phyloP scores from a whole-genome alignment of 2,329 filamentous ascomycete species.

The Lojkania enalia region DNA sequence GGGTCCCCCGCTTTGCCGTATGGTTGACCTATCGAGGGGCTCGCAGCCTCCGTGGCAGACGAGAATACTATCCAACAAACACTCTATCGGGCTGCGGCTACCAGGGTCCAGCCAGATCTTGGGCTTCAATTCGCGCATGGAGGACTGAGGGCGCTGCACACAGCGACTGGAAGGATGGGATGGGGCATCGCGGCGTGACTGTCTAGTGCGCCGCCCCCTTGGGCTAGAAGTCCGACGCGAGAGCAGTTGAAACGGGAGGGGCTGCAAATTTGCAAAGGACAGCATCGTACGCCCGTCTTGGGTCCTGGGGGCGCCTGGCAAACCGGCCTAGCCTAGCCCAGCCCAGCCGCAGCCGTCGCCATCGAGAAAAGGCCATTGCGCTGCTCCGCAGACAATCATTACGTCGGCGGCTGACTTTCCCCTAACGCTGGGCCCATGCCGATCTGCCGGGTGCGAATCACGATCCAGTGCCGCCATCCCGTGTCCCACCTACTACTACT shows the following conservation, averaged over 20 bases:
- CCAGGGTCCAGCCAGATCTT: background rate
- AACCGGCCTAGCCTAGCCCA: too few species aligned
- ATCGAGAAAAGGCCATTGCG: constrained; percentile 10
- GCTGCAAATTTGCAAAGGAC: background rate
- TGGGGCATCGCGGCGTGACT: constrained; percentile 1
- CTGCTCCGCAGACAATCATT: constrained; percentile 10
- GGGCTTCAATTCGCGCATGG: constrained; percentile 5
- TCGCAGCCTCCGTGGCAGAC: background rate
- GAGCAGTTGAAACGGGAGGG: constrained; percentile 17
- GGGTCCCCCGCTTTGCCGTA: constrained; percentile 8
- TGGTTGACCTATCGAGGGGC: constrained; percentile 11
- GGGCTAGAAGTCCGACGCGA: too few species aligned
- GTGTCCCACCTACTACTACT: background rate
- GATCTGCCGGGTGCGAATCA: too few species aligned
- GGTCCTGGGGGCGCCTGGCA: too few species aligned
- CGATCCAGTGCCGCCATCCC: too few species aligned
- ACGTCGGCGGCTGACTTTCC: constrained; percentile 25
- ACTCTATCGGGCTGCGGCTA: background rate
- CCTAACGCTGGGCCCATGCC: constrained; percentile 6
- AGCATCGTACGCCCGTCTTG: background rate
- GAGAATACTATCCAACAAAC: background rate
- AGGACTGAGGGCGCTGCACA: too few species aligned
- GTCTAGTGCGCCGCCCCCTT: constrained; percentile 11
- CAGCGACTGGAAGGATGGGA: background rate
- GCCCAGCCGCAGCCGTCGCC: background rate